Conservation (phyloP, 139 green algal genomes). For the Spirogloea muscicola region DNA sequence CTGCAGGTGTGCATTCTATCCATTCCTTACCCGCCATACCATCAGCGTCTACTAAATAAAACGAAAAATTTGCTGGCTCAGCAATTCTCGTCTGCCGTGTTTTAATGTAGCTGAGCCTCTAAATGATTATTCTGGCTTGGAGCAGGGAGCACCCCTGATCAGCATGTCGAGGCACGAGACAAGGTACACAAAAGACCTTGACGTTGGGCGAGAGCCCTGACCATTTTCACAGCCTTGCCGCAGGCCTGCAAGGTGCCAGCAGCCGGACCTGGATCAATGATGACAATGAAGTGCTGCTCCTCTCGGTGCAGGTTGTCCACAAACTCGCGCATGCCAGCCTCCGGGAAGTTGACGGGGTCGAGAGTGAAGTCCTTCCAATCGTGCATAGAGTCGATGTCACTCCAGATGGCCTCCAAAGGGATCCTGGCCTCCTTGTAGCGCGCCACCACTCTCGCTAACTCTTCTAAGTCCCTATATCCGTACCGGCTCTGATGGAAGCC, state of each 20-base stretch:
- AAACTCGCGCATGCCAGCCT: constrained; percentile 51
- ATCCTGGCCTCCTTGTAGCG: constrained; percentile 57
- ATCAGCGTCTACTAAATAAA: neutral
- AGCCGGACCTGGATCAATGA: constrained; percentile 56
- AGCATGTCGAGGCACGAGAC: neutral
- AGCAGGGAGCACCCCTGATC: neutral
- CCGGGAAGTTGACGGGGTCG: constrained; percentile 49
- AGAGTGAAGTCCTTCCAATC: constrained; percentile 66
- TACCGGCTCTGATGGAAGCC: constrained; percentile 73
- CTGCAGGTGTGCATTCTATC: neutral
- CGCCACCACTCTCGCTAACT: constrained; percentile 59
- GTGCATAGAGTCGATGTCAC: constrained; percentile 72
- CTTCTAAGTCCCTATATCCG: constrained; percentile 59
- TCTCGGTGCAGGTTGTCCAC: constrained; percentile 53
- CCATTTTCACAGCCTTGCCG: neutral
- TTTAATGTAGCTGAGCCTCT: neutral
- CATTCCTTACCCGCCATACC: too few species aligned
- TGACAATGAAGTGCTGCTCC: constrained; percentile 57
- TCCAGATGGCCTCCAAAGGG: constrained; percentile 69
- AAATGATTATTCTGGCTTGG: neutral
- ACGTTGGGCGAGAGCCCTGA: neutral
- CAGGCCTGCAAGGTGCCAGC: neutral
- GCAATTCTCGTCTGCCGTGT: neutral
- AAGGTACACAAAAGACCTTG: neutral
- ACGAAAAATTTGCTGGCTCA: neutral